Evolutionary conservation across 345 rosid species (phyloP).

Genomic region (Cardamine occulta): DNA sequence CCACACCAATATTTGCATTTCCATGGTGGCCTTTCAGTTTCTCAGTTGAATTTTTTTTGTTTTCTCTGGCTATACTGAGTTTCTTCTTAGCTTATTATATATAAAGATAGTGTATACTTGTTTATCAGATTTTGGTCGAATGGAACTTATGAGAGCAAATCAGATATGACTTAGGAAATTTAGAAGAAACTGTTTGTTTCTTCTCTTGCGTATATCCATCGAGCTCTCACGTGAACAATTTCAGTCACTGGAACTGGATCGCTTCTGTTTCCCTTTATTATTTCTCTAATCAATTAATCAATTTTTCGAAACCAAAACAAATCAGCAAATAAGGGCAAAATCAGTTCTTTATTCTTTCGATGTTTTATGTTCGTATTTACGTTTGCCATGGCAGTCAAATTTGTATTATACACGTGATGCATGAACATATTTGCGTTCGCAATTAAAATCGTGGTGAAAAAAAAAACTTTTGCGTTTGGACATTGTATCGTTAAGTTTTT

Average conservation of each 20-base stretch:
- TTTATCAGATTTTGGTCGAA: slow-evolving; percentile 37
- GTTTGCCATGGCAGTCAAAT: no score
- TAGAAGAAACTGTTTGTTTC: slow-evolving; percentile 33
- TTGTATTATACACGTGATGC: no score
- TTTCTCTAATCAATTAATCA: not conserved
- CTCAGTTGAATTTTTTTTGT: not conserved
- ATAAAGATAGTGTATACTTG: slow-evolving; percentile 40
- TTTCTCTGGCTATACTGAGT: slow-evolving; percentile 15
- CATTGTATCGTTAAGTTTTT: no score
- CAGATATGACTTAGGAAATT: slow-evolving; percentile 8
- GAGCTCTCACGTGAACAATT: slow-evolving; percentile 14
- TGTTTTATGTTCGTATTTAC: no score
- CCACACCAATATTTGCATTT: slow-evolving; percentile 25
- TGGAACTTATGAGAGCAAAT: slow-evolving; percentile 30
- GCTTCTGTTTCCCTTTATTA: not conserved
- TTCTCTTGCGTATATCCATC: not conserved
- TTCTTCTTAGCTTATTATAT: slow-evolving; percentile 38
- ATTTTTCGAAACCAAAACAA: no score
- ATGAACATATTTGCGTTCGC: no score
- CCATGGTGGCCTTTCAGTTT: slow-evolving; percentile 8
- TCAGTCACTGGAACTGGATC: not conserved
- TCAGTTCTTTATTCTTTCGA: no score
- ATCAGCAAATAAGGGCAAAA: no score
- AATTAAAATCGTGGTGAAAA: no score
- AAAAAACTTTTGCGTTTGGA: no score